Evolutionary conservation across 129 eudicot species (phyloP), one percentile per base, ranked within the genome.

Genomic region (Centella asiatica): DNA sequence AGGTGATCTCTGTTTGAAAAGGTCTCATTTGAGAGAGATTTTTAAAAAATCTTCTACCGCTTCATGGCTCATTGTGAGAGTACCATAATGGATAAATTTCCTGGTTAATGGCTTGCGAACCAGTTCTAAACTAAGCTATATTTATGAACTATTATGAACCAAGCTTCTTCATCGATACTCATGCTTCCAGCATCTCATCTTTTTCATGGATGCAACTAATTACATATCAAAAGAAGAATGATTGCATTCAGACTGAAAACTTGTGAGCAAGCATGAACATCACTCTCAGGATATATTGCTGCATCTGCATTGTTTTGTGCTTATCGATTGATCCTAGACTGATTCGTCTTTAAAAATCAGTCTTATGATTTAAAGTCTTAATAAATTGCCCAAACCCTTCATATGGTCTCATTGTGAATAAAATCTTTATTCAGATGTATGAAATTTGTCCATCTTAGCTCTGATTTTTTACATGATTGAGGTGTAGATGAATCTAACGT

Each of bases 1-100:
- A 92, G 99, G 99, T 92, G 66, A 62, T 37, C 36, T 22, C 65
- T 36, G 7, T 55, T 55, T 22, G 50, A 23, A 6, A 44, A 36
- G 22, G 17, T 69, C 33, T 36, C 2, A 33, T 42, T 23, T 51
- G 33, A 55, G 3, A 22, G 18, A 23, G 57, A 2, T 36, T n/a
- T 53, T 13, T n/a, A n/a, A n/a, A 44, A 44, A 17, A 20, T 66
- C 70, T 22, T 54, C 22, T 27, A 13, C 2, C 15, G 1, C 1
- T 23, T 26, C 5, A 40, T 40, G 19, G 9, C 24, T 60, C 23
- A 45, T 29, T 1, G 2, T 4, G 68, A 28, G 58, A 14, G 15
- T 45, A 28, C 11, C 33, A 10, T 62, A 3, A 31, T 0, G 13
- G 8, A 22, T 14, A 40, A 27, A 44, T 3, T 45, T 3, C 22